phyloP scores from a whole-genome alignment of 2,329 filamentous ascomycete genomes.

The Talaromyces sp. region DNA sequence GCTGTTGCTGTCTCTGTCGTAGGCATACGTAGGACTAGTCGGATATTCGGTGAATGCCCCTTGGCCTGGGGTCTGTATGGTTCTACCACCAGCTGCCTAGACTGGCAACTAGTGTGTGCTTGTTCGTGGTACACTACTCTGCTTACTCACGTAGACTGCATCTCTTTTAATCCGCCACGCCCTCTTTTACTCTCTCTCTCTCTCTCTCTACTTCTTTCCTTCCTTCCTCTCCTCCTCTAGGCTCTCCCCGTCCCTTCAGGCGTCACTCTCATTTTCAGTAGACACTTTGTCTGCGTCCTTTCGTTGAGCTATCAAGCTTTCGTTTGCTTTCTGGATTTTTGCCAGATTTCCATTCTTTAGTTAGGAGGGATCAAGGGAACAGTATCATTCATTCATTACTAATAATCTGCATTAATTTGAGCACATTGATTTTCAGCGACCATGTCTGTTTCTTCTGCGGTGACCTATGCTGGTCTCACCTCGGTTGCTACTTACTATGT shows the following conservation, averaged over 20 bases:
- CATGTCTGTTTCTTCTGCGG: conserved; percentile 5
- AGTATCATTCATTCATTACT: conserved; percentile 29
- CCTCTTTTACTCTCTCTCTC: conserved; percentile 1
- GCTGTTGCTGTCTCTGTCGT: not conserved
- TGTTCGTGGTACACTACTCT: not conserved
- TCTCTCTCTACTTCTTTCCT: not conserved
- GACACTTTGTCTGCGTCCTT: conserved; percentile 54
- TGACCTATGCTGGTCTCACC: conserved; percentile 16
- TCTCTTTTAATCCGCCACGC: conserved; percentile 3
- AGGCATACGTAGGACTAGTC: not conserved
- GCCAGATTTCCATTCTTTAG: conserved; percentile 37
- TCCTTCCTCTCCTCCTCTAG: not conserved
- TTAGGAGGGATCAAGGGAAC: conserved; percentile 28
- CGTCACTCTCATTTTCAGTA: conserved; percentile 13
- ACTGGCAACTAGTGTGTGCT: not conserved
- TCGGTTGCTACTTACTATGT: conserved; percentile 20
- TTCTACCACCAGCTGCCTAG: not conserved
- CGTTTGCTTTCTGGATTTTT: conserved; percentile 37
- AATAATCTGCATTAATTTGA: conserved; percentile 37
- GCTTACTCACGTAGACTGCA: not conserved
- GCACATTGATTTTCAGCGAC: conserved; percentile 32
- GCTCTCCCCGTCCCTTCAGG: conserved; percentile 4
- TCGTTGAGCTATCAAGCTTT: conserved; percentile 45
- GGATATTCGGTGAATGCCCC: conserved; percentile 6
- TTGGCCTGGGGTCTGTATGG: not conserved